Conservation (phyloP, 1,139 yeast species). For the Candida gigantensis region DNA sequence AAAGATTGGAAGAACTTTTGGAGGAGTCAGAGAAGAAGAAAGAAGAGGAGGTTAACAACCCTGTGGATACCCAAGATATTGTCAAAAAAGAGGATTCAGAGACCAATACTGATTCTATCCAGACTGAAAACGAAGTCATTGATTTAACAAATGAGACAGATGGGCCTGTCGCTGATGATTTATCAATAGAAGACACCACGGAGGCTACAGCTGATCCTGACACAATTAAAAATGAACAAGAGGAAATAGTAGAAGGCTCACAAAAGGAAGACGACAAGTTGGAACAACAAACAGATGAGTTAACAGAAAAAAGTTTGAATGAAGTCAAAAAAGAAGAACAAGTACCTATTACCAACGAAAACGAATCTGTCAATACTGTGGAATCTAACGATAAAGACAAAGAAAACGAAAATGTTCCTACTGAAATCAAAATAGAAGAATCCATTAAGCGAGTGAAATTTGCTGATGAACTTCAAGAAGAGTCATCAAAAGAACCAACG, state of each 20-base stretch:
- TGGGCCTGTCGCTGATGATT: too few relatives aligned
- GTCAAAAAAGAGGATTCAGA: too few relatives aligned
- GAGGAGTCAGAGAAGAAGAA: slow-evolving; percentile 61
- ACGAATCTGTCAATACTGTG: neutral
- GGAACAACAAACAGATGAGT: too few relatives aligned
- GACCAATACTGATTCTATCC: too few relatives aligned
- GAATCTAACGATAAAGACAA: neutral
- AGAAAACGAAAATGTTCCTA: slow-evolving; percentile 4
- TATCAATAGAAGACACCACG: too few relatives aligned
- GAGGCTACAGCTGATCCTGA: too few relatives aligned
- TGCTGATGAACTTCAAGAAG: slow-evolving; percentile 27
- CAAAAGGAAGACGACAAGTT: too few relatives aligned
- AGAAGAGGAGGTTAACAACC: slow-evolving; percentile 28
- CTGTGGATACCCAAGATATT: neutral
- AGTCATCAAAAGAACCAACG: slow-evolving; percentile 9
- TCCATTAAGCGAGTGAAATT: slow-evolving; percentile 26
- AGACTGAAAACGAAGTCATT: too few relatives aligned
- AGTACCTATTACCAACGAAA: neutral
- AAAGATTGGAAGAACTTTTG: slow-evolving; percentile 7
- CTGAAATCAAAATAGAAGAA: slow-evolving; percentile 10
- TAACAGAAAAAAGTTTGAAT: neutral
- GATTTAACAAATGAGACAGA: too few relatives aligned
- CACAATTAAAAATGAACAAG: too few relatives aligned
- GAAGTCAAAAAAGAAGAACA: neutral
- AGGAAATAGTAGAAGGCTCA: too few relatives aligned